Conservation (phyloP, 345 rosid genomes). For the Bruguiera gymnorhiza region DNA sequence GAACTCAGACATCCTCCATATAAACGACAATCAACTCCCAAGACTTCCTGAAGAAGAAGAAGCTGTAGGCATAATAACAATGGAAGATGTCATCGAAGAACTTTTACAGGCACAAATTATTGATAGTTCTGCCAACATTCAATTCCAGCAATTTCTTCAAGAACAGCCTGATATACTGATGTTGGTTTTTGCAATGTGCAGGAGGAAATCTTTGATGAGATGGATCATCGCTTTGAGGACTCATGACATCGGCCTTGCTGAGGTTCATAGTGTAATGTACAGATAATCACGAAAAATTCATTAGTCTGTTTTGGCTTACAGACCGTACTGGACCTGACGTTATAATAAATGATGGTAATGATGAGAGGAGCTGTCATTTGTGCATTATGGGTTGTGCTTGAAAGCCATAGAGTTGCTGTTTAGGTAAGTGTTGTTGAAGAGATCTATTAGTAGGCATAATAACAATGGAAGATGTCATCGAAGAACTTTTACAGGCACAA, state of each 20-base stretch:
- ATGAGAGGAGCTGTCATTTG: no score
- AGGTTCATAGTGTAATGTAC: background rate
- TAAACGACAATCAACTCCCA: constrained; percentile 66
- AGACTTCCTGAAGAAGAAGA: constrained; percentile 79
- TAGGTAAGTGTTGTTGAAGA: no score
- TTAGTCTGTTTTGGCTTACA: background rate
- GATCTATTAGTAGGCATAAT: no score
- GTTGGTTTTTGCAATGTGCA: constrained; percentile 4
- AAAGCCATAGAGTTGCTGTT: no score
- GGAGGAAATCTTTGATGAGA: constrained; percentile 98
- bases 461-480: constrained; percentile 99
- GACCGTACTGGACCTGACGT: no score
- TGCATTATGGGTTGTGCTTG: no score
- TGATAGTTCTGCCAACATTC: background rate
- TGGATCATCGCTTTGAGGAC: constrained; percentile 78
- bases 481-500: constrained; percentile 85
- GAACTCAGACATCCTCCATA: constrained; percentile 62
- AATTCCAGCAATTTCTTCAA: background rate
- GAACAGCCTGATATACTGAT: background rate
- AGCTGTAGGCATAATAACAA: constrained; percentile 87
- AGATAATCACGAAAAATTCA: constrained; percentile 5
- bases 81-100: constrained; percentile 99
- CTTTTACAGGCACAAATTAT: constrained; percentile 65
- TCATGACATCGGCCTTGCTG: constrained; percentile 36
- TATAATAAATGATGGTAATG: no score